A percentile compares a stretch with the other conserved stretches of the same genome.
Conservation (phyloP, 2,329 filamentous ascomycete genomes). For the Zymoseptoria pseudotritici region DNA sequence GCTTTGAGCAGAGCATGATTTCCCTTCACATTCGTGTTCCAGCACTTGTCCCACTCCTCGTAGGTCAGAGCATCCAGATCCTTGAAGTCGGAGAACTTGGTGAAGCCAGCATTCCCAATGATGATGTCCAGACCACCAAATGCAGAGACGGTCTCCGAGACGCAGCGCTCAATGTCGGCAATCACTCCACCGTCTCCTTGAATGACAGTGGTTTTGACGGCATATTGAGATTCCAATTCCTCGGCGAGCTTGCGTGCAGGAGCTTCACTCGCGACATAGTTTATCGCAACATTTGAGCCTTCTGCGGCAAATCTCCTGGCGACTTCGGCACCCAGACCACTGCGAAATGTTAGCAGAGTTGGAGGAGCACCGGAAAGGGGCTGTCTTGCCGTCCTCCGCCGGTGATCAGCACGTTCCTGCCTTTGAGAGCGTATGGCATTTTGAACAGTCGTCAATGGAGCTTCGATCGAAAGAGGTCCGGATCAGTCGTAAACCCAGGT, state of each 20-base stretch:
- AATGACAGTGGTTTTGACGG: constrained; percentile 48
- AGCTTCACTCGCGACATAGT: constrained; percentile 58
- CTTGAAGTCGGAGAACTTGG: constrained; percentile 49
- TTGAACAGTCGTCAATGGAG: constrained; percentile 3
- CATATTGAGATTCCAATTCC: constrained; percentile 47
- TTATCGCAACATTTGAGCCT: constrained; percentile 64
- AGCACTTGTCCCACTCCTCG: constrained; percentile 60
- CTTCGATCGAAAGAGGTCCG: background rate
- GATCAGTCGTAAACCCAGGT: too few relatives aligned
- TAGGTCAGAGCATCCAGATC: constrained; percentile 53
- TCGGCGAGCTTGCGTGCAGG: constrained; percentile 53
- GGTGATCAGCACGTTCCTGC: constrained; percentile 57
- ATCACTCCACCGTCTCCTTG: constrained; percentile 59
- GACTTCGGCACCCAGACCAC: constrained; percentile 65
- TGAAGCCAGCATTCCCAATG: constrained; percentile 68
- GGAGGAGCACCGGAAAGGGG: constrained; percentile 1
- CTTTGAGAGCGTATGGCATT: constrained; percentile 58
- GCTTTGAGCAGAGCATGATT: constrained; percentile 18
- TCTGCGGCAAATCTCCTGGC: constrained; percentile 59
- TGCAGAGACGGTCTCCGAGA: constrained; percentile 51
- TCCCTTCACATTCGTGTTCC: constrained; percentile 53
- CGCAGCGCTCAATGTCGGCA: constrained; percentile 51
- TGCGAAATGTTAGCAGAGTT: constrained; percentile 30
- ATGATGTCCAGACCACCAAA: constrained; percentile 69
- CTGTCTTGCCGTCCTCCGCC: constrained; percentile 52